These are phyloP conservation scores for Malus hybrid DNA, from an alignment of 331 rosid genomes.

Conservation along the genomic window DNA sequence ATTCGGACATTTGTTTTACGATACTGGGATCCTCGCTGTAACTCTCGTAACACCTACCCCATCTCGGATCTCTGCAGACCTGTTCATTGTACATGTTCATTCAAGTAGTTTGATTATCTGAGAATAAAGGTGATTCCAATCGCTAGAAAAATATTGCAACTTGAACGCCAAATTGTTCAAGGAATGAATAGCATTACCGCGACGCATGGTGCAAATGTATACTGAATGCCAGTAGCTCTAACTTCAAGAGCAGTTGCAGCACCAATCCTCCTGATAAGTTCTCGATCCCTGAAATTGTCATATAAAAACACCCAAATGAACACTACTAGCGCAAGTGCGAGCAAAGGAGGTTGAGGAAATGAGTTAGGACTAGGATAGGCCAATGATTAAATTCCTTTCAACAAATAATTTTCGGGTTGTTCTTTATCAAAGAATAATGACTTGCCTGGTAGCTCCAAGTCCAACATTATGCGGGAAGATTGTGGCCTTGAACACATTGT, in stretches of 20 bases:
- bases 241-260: conserved; percentile 24
- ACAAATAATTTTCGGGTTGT: not conserved
- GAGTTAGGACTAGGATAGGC: not conserved
- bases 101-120: not conserved
- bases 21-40: conserved; percentile 17
- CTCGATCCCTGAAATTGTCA: conserved; percentile 12
- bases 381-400: not conserved
- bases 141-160: not conserved
- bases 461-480: conserved; percentile 22
- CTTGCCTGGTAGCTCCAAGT: conserved; percentile 22
- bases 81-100: not conserved
- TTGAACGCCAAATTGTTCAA: not conserved
- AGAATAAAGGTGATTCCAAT: not conserved
- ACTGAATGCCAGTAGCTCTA: conserved; percentile 27
- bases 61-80: conserved; percentile 31
- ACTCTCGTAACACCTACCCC: conserved; percentile 26
- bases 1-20: conserved; percentile 10
- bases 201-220: conserved; percentile 23
- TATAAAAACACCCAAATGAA: not conserved
- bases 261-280: conserved; percentile 20
- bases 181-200: conserved; percentile 3
- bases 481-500: conserved; percentile 24
- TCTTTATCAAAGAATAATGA: not conserved
- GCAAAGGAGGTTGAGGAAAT: not conserved
- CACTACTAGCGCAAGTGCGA: not conserved